These are phyloP conservation scores for Nicotiana paniculata DNA, from an alignment of 257 asterid genomes.

Conservation along the genomic window DNA sequence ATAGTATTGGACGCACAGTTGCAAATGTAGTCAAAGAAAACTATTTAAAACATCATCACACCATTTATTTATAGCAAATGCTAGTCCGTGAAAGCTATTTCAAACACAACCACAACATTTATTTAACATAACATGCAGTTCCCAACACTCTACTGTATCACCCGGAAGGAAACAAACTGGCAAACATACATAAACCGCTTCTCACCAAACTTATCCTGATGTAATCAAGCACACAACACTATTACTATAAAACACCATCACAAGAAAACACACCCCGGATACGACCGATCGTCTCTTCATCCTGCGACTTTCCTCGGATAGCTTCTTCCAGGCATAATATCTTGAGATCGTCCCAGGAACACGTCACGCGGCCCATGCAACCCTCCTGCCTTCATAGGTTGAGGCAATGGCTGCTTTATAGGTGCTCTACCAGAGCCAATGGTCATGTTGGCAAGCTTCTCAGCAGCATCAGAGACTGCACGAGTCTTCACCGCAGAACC, in stretches of 20 bases:
- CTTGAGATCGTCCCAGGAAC: conserved; percentile 41
- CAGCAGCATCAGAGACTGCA: conserved; percentile 44
- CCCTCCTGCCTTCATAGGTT: conserved; percentile 85
- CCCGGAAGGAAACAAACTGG: neutral
- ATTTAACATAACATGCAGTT: neutral
- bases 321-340: conserved; percentile 48
- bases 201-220: neutral
- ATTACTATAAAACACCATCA: neutral
- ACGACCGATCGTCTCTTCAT: conserved; percentile 12
- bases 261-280: neutral
- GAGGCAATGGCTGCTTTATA: conserved; percentile 37
- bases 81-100: neutral
- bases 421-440: conserved; percentile 39
- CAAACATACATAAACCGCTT: neutral
- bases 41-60: neutral
- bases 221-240: neutral
- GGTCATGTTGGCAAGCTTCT: conserved; percentile 55
- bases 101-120: conserved; percentile 3
- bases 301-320: conserved; percentile 62
- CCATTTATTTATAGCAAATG: conserved; percentile 8
- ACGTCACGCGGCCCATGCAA: conserved; percentile 51
- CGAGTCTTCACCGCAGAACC: conserved; percentile 32
- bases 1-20: neutral
- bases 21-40: neutral
- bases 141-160: neutral